Percentiles rank a stretch among this genome's conserved stretches.
Conservation (phyloP, 2,329 filamentous ascomycete genomes). For the Curvularia hawaiiensis region DNA sequence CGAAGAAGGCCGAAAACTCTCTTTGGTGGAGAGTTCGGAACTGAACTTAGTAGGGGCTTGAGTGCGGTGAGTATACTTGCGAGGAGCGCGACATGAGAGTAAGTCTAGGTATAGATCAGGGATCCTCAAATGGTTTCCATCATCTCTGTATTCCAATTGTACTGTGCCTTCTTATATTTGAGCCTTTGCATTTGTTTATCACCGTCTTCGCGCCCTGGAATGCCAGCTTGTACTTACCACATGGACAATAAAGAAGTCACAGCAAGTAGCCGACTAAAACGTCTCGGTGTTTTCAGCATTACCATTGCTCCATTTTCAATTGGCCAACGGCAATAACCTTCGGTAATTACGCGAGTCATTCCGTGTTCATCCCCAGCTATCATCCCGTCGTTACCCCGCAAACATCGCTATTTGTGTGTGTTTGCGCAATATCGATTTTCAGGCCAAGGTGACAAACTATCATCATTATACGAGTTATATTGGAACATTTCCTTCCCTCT, state of each 20-base stretch:
- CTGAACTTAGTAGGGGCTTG: not conserved
- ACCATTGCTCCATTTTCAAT: not conserved
- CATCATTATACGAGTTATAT: not conserved
- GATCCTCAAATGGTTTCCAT: no score
- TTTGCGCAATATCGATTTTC: not conserved
- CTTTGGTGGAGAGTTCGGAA: not conserved
- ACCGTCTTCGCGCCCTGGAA: no score
- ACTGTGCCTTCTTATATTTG: no score
- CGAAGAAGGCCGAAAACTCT: not conserved
- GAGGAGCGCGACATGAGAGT: not conserved
- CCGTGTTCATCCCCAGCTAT: not conserved
- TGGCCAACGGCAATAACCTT: not conserved
- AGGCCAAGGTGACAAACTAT: not conserved
- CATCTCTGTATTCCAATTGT: no score
- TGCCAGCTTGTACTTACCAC: no score
- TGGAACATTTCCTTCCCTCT: not conserved
- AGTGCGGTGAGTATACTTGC: not conserved
- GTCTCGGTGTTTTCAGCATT: not conserved
- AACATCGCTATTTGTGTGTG: not conserved
- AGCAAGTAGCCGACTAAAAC: not conserved
- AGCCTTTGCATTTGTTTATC: no score
- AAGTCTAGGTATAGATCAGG: not conserved
- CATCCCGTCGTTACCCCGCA: not conserved
- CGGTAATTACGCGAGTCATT: not conserved
- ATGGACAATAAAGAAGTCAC: not conserved